Base-by-base conservation (phyloP, 2,329 filamentous ascomycete species). In the Beauveria varroae region DNA sequence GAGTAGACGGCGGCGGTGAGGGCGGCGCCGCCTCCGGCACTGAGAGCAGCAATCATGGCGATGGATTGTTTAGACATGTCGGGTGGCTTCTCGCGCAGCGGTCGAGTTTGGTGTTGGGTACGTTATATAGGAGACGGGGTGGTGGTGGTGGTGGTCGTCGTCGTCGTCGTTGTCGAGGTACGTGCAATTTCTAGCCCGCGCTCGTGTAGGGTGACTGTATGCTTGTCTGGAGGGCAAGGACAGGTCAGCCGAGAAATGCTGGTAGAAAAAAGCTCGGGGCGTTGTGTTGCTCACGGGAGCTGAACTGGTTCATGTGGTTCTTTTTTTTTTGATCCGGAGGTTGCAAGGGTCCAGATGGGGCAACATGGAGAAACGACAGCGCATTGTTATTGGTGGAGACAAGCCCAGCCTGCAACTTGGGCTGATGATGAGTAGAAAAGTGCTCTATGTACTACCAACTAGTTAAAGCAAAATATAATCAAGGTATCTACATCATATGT, bases 1-100 rank as follows among this genome's bases (percentile, higher is more conserved):
- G 85, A 82, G 71, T 82, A 87, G 76, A 89, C 83, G 64, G 87
- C 79, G 34, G 90, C 81, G 62, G 89, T 93, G 62, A 89, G 76
- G 62, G 88, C 88, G 62, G 89, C 90, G 64, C 90, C 90, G 58
- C 88, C 86, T 73, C 87, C 87, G 67, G 89, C 90, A 73, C 89
- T 86, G 69, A 89, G 82, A 65, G 86, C 88, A 68, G 89, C 90
- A 69, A 93, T 87, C 63, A 90, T 81, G 66, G 88, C 88, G 67
- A 93, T 66, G 40, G 88, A 91, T 26, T 86, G 81, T 74, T 93
- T 93, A 63, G 90, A 92, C 90, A 93, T 93, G 66, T 62, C 80
- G 74, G 62, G 40, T 55, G 56, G 54, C 40, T 37, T 57, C 52
- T n/a, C 18, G 9, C 18, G 57, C 9, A 22, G 20, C 34, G 46